Base-by-base conservation (phyloP, 1,284 basidiomycete genomes). In the Apiotrichum porosum region DNA sequence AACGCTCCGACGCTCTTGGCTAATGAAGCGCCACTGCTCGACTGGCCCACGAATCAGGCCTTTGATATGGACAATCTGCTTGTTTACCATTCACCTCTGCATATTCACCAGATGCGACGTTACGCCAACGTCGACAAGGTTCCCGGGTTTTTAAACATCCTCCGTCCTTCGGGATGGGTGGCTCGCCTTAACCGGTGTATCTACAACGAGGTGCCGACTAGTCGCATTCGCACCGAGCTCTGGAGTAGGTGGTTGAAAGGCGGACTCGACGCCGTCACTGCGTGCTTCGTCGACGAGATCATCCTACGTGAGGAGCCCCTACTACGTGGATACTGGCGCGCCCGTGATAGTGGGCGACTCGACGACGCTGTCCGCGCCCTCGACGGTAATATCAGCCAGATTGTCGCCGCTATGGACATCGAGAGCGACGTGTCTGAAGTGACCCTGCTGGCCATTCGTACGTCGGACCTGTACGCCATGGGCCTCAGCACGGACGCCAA, bases 401-500 rank as follows among this genome's bases (percentile, higher is more conserved):
- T 51, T 21, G 40, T 51, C 26, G 37, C 31, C 18, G 45, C 43
- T 8, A 51, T 47, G 10, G 44, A 51, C 34, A 40, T 51, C 21
- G 49, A 51, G 21, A 46, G 40, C 15, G 49, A 51, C 18, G 42
- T 51, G 1, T 43, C 40, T 4, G 49, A 46, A 36, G 39, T 28
- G 44, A 47, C 49, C 9, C 42, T 47, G 13, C 24, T 51, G 6
- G 45, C 49, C 10, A 47, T 47, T 19, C 44, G 45, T 17, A 51
- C 45, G 5, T 42, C 44, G 9, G 49, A 51, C 37, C 41, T 51
- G 22, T 51, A 51, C 44, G 37, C 44, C n/a, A 47, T 51, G 40
- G 49, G 49, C 6, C 49, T 47, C 21, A 44, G 28, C n/a, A 36
- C 43, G 31, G 49, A 51, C 31, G 42, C 49, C 13, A 46, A 43